Evolutionary conservation across 1,139 yeast genomes (phyloP), one percentile per base, ranked within the genome.

Genomic region (Yamadazyma diddensiae): DNA sequence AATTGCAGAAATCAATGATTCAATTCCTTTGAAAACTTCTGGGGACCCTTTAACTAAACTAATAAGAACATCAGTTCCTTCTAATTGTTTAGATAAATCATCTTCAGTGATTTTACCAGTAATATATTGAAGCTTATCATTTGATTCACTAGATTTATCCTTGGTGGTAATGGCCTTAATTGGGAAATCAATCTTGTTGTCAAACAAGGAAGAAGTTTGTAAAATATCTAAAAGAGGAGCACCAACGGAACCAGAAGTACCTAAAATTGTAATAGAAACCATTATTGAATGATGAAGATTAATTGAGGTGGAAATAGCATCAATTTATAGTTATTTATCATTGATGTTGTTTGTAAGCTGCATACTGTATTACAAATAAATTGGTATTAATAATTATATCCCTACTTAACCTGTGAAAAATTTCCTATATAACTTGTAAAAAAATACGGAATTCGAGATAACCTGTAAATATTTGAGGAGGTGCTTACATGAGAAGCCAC

Each of bases 161-260:
- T 67, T 65, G 45, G 78, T 57, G 16, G 82, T 65, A 35, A 79
- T 46, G 0, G 72, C 75, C 43, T 65, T 64, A 38, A 79, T 56
- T 18, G 85, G 85, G 29, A 62, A 58, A 6, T 60, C 41, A 39
- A 71, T 52, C 42, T 72, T 70, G 36, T 55, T 55, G 13, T 58
- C 57, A 47, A 77, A 76, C 12, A 55, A 41, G 10, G 65, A 50
- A 6, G 72, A 59, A n/a, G n/a, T n/a, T 9, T 65, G 47, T 30
- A 77, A 53, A 3, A 79, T 77, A 2, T 57, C 58, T 21, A 77
- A 34, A 14, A 65, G 56, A 28, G 76, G 73, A 35, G 56, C 48
- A 21, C 81, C 83, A 28, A 79, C 55, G 41, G 55, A 41, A 19
- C 86, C 85, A 37, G 66, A 61, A 31, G 68, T 48, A 24, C 85